Percentiles rank a stretch among this genome's conserved stretches.
Evolutionary conservation across 176 grass and related monocot genomes (phyloP).

Genomic region (Carex parvula): DNA sequence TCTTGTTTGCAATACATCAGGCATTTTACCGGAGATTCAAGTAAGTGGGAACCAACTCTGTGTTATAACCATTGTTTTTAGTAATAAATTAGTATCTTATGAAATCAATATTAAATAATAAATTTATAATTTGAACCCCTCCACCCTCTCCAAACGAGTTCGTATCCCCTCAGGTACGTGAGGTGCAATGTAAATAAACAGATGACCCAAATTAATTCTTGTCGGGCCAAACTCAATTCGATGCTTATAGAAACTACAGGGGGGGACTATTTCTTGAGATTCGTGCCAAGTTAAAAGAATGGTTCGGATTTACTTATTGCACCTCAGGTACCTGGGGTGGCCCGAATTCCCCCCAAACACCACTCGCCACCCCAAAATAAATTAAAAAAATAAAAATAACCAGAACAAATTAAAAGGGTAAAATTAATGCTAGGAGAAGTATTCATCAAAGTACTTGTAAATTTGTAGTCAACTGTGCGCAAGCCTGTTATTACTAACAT

Average conservation of each 20-base stretch:
- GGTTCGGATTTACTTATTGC: too few relatives aligned
- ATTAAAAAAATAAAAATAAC: background rate
- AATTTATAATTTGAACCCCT: background rate
- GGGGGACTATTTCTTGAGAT: too few relatives aligned
- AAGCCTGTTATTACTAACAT: slow-evolving; percentile 52
- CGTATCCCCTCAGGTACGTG: too few relatives aligned
- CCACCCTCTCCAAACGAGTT: too few relatives aligned
- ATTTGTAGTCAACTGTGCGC: slow-evolving; percentile 58
- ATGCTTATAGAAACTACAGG: too few relatives aligned
- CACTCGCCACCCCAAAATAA: background rate
- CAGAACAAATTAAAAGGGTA: background rate
- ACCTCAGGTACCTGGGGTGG: too few relatives aligned
- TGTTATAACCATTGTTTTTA: background rate
- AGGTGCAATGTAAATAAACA: too few relatives aligned
- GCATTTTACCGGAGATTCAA: slow-evolving; percentile 84
- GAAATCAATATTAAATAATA: background rate
- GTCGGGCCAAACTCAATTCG: too few relatives aligned
- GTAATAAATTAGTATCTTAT: background rate
- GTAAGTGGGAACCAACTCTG: background rate
- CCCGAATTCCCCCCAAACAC: too few relatives aligned
- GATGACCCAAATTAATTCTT: too few relatives aligned
- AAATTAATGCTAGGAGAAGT: background rate
- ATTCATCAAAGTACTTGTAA: background rate
- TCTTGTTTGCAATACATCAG: slow-evolving; percentile 88
- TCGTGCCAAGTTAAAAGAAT: too few relatives aligned